These are phyloP conservation scores for Lachnellula suecica DNA, from an alignment of 2,329 filamentous ascomycete genomes.

Conservation along the genomic window DNA sequence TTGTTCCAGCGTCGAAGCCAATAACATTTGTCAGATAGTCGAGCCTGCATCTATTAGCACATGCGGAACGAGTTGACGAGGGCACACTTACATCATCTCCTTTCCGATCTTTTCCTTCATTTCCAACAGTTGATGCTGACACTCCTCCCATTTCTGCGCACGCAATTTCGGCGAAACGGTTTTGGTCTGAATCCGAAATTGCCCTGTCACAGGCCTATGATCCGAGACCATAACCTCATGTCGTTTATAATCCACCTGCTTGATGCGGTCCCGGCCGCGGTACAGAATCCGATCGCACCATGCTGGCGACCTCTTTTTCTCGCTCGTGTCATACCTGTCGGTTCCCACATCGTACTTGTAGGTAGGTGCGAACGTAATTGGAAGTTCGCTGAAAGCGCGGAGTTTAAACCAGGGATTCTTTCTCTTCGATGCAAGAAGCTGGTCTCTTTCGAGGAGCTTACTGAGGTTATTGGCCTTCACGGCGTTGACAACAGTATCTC, in stretches of 20 bases:
- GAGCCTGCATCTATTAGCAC: constrained; percentile 43
- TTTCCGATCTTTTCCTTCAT: constrained; percentile 66
- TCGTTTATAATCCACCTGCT: constrained; percentile 82
- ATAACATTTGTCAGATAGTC: constrained; percentile 65
- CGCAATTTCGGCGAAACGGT: constrained; percentile 69
- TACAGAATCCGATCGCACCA: constrained; percentile 97
- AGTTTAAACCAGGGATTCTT: constrained; percentile 89
- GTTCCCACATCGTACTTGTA: constrained; percentile 99
- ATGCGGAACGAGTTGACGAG: neutral
- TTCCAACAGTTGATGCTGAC: constrained; percentile 72
- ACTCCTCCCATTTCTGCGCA: constrained; percentile 67
- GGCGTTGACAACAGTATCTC: constrained; percentile 86
- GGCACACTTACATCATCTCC: constrained; percentile 71
- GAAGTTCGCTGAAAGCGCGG: constrained; percentile 84
- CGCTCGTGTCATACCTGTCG: constrained; percentile 89
- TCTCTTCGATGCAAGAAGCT: constrained; percentile 83
- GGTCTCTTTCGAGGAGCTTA: constrained; percentile 90
- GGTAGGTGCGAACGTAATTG: constrained; percentile 89
- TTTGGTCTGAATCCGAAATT: constrained; percentile 83
- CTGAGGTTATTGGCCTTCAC: constrained; percentile 77
- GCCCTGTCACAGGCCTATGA: constrained; percentile 86
- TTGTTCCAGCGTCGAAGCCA: constrained; percentile 37
- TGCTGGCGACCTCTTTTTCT: constrained; percentile 90
- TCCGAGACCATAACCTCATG: constrained; percentile 92
- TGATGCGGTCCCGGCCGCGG: constrained; percentile 74